Evolutionary conservation across 1,139 yeast species (phyloP).

Genomic region (Candida buenavistaensis): DNA sequence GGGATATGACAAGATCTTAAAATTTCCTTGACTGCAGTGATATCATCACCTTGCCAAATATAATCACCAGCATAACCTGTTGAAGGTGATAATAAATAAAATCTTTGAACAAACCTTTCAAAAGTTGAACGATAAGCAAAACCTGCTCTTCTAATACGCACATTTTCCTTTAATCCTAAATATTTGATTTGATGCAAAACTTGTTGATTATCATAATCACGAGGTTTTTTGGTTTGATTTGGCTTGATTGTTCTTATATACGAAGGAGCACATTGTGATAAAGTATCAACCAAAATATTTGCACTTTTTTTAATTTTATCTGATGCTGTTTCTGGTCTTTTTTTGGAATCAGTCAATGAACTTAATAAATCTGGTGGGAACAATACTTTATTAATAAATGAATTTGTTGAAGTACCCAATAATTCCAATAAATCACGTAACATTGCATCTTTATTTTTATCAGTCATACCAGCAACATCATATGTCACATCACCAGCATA

Average conservation of each 20-base stretch:
- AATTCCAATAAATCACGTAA: slow-evolving; percentile 84
- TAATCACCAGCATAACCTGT: slow-evolving; percentile 99
- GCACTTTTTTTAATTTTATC: slow-evolving; percentile 94
- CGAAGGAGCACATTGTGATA: slow-evolving; percentile 88
- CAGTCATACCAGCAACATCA: slow-evolving; percentile 89
- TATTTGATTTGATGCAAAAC: slow-evolving; percentile 96
- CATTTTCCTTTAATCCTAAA: slow-evolving; percentile 94
- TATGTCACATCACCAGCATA: slow-evolving; percentile 99
- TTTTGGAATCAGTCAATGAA: slow-evolving; percentile 69
- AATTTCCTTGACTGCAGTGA: slow-evolving; percentile 78
- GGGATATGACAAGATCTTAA: slow-evolving; percentile 82
- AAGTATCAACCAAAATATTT: slow-evolving; percentile 82
- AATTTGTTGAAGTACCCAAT: slow-evolving; percentile 68
- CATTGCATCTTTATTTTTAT: slow-evolving; percentile 94
- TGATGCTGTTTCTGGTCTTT: slow-evolving; percentile 95
- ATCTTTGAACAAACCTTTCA: slow-evolving; percentile 96
- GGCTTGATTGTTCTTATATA: slow-evolving; percentile 98
- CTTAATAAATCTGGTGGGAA: slow-evolving; percentile 69
- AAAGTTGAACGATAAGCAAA: slow-evolving; percentile 97
- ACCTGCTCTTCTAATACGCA: slow-evolving; percentile 97
- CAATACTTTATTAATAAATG: slow-evolving; percentile 57
- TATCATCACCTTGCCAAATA: slow-evolving; percentile 88
- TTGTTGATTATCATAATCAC: slow-evolving; percentile 84
- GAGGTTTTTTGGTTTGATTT: slow-evolving; percentile 87
- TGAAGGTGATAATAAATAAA: slow-evolving; percentile 79